A percentile compares a stretch with the other conserved stretches of the same genome.
Evolutionary conservation across 495 filamentous ascomycete genomes (phyloP).

Genomic region (Penicillium canariense): DNA sequence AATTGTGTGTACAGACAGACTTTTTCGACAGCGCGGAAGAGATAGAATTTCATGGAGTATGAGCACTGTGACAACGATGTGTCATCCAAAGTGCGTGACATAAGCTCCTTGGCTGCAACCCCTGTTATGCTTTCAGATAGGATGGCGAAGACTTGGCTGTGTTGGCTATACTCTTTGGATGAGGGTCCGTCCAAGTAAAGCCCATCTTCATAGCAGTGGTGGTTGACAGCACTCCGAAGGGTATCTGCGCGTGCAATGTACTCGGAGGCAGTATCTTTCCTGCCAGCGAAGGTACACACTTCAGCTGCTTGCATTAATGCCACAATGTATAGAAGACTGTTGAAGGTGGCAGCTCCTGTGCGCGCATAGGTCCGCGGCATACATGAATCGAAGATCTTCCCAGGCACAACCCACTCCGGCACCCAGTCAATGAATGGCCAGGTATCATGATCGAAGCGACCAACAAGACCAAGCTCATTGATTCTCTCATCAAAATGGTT

Average conservation of each 20-base stretch:
- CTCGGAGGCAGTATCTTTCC: conserved; percentile 18
- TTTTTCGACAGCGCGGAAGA: conserved; percentile 23
- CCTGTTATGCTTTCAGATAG: conserved; percentile 19
- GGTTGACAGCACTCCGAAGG: conserved; percentile 16
- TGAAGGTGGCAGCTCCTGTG: conserved; percentile 13
- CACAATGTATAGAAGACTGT: conserved; percentile 19
- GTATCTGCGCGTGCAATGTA: conserved; percentile 14
- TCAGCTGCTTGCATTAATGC: conserved; percentile 19
- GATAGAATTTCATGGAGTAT: conserved; percentile 27
- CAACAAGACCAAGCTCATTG: conserved; percentile 19
- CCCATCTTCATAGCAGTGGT: conserved; percentile 13
- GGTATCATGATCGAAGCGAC: conserved; percentile 17
- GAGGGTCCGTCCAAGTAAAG: conserved; percentile 21
- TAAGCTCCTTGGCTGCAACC: conserved; percentile 3
- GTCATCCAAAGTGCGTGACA: conserved; percentile 6
- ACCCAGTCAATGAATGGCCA: conserved; percentile 36
- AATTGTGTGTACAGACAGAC: conserved; percentile 21
- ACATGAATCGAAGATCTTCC: conserved; percentile 18
- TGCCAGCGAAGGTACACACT: conserved; percentile 13
- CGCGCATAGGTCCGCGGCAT: conserved; percentile 19
- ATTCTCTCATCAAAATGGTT: conserved; percentile 21
- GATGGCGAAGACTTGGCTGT: conserved; percentile 27
- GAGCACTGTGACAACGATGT: conserved; percentile 17
- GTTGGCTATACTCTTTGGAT: conserved; percentile 22
- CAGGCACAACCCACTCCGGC: conserved; percentile 19